phyloP scores from a whole-genome alignment of 2,329 filamentous ascomycete genomes.

The Alternaria solani region DNA sequence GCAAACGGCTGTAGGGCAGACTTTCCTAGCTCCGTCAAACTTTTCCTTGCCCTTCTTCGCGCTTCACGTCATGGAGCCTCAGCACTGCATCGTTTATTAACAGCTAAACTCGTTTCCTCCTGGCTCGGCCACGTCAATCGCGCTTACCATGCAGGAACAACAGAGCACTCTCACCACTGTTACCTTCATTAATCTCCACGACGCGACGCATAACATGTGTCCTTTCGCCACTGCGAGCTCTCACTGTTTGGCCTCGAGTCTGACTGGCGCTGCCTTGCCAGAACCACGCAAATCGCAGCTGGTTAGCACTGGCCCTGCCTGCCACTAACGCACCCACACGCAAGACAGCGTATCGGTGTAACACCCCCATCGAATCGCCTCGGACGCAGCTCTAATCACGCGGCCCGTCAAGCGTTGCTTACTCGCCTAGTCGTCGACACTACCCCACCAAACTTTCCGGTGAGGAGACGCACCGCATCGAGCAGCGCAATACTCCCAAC shows the following conservation, averaged over 20 bases:
- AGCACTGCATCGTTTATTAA: conserved; percentile 13
- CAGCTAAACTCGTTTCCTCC: conserved; percentile 26
- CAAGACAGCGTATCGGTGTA: conserved; percentile 47
- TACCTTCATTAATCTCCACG: conserved; percentile 38
- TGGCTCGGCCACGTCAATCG: conserved; percentile 47
- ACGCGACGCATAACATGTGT: conserved; percentile 38
- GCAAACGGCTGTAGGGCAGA: conserved; percentile 30
- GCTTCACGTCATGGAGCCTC: conserved; percentile 28
- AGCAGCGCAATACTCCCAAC: conserved; percentile 19
- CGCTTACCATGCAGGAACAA: conserved; percentile 49
- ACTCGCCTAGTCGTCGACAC: conserved; percentile 22
- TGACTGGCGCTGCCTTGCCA: conserved; percentile 28
- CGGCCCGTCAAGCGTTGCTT: conserved; percentile 32
- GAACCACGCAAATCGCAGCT: conserved; percentile 32
- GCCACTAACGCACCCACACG: conserved; percentile 34
- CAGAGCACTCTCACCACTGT: conserved; percentile 35
- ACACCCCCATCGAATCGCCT: conserved; percentile 35
- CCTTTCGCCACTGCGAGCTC: conserved; percentile 34
- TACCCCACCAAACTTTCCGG: conserved; percentile 35
- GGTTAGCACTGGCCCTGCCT: conserved; percentile 31
- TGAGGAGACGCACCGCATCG: conserved; percentile 34
- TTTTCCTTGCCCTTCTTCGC: conserved; percentile 17
- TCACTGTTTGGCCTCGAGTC: conserved; percentile 21
- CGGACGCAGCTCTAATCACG: conserved; percentile 31
- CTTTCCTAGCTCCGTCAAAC: conserved; percentile 23